These are phyloP conservation scores for Boletales sp. DNA, from an alignment of 768 basidiomycete species.

Conservation along the genomic window DNA sequence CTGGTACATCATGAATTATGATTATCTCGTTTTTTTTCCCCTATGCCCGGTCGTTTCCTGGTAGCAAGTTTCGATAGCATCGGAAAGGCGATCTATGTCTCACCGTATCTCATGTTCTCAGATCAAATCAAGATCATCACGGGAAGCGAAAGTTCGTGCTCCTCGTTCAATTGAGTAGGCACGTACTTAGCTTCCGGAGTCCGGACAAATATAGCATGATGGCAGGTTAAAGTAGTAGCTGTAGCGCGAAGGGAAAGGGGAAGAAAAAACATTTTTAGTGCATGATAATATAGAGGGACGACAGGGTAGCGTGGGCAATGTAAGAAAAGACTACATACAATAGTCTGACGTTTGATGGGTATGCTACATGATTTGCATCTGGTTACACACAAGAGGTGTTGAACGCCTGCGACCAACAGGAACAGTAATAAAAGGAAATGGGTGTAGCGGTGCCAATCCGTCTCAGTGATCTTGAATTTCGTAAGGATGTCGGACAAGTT, in stretches of 20 bases:
- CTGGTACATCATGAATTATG: too few species aligned
- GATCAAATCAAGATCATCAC: too few species aligned
- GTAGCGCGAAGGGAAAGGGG: too few species aligned
- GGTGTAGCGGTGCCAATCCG: neutral
- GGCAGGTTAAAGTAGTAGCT: neutral
- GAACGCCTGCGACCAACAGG: conserved; percentile 12
- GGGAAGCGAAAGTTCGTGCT: too few species aligned
- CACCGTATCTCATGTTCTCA: too few species aligned
- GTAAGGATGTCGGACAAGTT: conserved; percentile 85
- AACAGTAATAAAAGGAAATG: neutral
- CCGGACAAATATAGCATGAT: neutral
- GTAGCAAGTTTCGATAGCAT: too few species aligned
- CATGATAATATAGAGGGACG: neutral
- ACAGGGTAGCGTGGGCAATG: neutral
- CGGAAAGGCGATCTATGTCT: too few species aligned
- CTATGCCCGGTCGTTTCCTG: too few species aligned
- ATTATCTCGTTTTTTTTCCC: too few species aligned
- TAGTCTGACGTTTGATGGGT: conserved; percentile 6
- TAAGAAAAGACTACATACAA: conserved; percentile 12
- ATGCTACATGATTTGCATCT: conserved; percentile 24
- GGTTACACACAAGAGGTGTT: conserved; percentile 8
- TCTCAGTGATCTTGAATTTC: conserved; percentile 37
- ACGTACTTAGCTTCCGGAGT: too few species aligned
- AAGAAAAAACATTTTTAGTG: neutral
- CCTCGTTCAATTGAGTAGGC: too few species aligned